Base-by-base conservation (phyloP, 495 filamentous ascomycete species). In the Penicillium arizonense region DNA sequence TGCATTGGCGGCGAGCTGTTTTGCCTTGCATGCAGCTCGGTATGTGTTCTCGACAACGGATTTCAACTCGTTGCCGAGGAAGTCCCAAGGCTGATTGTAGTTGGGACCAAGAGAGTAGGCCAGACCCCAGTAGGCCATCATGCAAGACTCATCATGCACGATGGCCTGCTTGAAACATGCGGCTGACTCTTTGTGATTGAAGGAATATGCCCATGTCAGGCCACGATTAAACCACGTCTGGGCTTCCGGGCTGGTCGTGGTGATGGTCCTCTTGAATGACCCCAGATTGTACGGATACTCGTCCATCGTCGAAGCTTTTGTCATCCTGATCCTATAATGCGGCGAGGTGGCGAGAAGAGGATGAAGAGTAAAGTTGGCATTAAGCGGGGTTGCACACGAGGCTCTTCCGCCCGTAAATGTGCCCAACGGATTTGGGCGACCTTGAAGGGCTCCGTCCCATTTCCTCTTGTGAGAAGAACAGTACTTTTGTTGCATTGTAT, bases 1-100 rank as follows among this genome's bases (percentile, higher is more conserved):
- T 16, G 52, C 59, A 0, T 53, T 44, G 4, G 38, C n/a, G 0
- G 53, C 63, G 26, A 73, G 65, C 10, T 59, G 47, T 12, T 58
- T 46, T 0, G 83, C 84, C 24, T 47, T 69, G 40, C 24, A 59
- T 42, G 38, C 74, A 1, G 81, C 79, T 3, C 50, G 20, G 37
- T 74, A 71, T 2, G 78, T 77, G 35, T 71, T 61, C 13, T 62
- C 53, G 23, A 83, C 62, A 4, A 65, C 76, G 0, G 49, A 32
- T 8, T 70, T 55, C 3, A 83, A 56, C 23, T 87, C 81, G 2
- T 64, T 52, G 11, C 69, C 62, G 47, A 86, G 82, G 53, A 87
- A 87, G 0, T 78, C 73, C 86, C 85, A 89, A 0, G 85, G 78
- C 62, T 87, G 86, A 59, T 89, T 88, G 64, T 89, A 89, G 56